phyloP scores from a whole-genome alignment of 2,329 filamentous ascomycete species.

The Cytospora chrysosperma region DNA sequence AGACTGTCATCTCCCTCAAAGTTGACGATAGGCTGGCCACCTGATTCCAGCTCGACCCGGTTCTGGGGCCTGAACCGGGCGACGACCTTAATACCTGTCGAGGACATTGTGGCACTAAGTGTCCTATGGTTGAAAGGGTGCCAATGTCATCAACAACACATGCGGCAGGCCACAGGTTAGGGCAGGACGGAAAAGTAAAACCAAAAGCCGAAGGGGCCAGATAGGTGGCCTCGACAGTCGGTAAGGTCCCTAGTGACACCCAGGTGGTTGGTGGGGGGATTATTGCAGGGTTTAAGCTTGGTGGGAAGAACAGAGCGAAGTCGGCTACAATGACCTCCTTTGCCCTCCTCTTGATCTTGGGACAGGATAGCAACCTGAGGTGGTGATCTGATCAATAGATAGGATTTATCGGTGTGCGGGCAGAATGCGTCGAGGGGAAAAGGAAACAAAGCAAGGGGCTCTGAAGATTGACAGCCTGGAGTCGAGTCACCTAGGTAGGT shows the following conservation, averaged over 20 bases:
- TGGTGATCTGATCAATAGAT: background rate
- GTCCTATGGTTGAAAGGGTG: slow-evolving; percentile 29
- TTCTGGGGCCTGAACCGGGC: slow-evolving; percentile 98
- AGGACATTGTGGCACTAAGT: slow-evolving; percentile 49
- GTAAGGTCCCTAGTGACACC: slow-evolving; percentile 9
- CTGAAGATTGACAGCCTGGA: background rate
- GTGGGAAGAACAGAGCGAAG: slow-evolving; percentile 13
- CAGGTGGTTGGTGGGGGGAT: background rate
- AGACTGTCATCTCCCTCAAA: slow-evolving; percentile 92
- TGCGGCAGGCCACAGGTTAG: slow-evolving; percentile 20
- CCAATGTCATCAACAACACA: slow-evolving; percentile 31
- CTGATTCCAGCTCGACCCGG: slow-evolving; percentile 84
- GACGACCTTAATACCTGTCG: slow-evolving; percentile 80
- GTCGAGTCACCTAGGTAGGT: background rate
- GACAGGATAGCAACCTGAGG: background rate
- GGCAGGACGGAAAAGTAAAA: slow-evolving; percentile 1
- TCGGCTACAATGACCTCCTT: background rate
- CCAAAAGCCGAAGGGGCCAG: slow-evolving; percentile 16
- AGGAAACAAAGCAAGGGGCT: background rate
- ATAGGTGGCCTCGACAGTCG: slow-evolving; percentile 20
- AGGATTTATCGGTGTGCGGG: background rate
- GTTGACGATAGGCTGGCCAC: slow-evolving; percentile 85
- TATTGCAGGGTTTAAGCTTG: slow-evolving; percentile 9
- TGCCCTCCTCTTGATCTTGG: background rate
- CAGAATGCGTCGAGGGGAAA: background rate